Conservation (phyloP, 2,329 filamentous ascomycete species). For the Exserohilum turcica region DNA sequence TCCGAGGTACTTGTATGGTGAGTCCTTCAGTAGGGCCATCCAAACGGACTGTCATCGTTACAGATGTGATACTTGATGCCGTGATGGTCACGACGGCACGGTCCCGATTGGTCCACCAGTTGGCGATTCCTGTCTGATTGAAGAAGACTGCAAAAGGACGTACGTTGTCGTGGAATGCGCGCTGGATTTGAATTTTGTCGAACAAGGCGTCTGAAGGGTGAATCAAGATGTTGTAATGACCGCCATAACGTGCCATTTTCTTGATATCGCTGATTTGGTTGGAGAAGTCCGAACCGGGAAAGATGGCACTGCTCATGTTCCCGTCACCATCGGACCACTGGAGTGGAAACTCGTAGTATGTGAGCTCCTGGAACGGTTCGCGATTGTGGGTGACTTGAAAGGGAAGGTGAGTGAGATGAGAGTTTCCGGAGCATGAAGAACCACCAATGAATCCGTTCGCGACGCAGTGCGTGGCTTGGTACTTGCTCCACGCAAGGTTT, state of each 20-base stretch:
- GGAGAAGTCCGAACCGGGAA: slow-evolving; percentile 12
- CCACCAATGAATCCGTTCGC: slow-evolving; percentile 12
- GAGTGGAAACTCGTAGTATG: slow-evolving; percentile 14
- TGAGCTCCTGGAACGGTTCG: slow-evolving; percentile 11
- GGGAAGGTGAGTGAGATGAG: slow-evolving; percentile 8
- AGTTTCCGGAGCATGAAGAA: slow-evolving; percentile 14
- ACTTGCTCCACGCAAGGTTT: slow-evolving; percentile 15
- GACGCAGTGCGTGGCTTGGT: slow-evolving; percentile 10
- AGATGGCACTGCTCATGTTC: slow-evolving; percentile 15
- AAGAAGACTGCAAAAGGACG: slow-evolving; percentile 14
- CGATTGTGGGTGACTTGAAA: slow-evolving; percentile 16
- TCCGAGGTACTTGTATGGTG: slow-evolving; percentile 7
- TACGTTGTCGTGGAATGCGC: slow-evolving; percentile 7
- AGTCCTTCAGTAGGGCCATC: slow-evolving; percentile 8
- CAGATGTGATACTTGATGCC: slow-evolving; percentile 1
- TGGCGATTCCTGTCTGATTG: slow-evolving; percentile 14
- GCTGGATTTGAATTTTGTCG: slow-evolving; percentile 14
- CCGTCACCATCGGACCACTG: slow-evolving; percentile 15
- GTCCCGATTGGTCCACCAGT: slow-evolving; percentile 14
- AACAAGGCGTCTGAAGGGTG: slow-evolving; percentile 13
- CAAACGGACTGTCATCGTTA: slow-evolving; percentile 10
- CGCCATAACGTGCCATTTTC: slow-evolving; percentile 14
- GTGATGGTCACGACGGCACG: slow-evolving; percentile 3
- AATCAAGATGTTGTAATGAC: slow-evolving; percentile 17
- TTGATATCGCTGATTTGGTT: slow-evolving; percentile 9